Conservation (phyloP, 192 early-diverging fungal genomes). For the Coemansia sp. region DNA sequence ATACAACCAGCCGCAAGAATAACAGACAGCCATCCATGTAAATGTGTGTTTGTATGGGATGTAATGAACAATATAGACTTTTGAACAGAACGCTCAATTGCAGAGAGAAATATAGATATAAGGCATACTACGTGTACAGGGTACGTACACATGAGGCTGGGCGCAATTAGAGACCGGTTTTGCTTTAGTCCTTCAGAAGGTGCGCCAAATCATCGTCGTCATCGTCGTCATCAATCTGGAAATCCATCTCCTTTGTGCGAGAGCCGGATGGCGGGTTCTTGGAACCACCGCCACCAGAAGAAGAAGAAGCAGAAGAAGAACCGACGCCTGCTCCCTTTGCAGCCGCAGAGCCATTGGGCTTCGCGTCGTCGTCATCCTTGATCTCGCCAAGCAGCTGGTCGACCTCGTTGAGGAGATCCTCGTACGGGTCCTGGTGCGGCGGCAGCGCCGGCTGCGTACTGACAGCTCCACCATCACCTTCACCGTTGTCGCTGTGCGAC, state of each 20-base stretch:
- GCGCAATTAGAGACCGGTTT: too few relatives aligned
- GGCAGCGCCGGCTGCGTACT: slow-evolving; percentile 36
- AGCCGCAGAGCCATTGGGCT: neutral
- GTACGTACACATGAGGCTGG: neutral
- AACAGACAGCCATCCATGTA: too few relatives aligned
- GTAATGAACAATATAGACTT: too few relatives aligned
- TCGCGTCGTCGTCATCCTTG: slow-evolving; percentile 33
- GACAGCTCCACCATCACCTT: slow-evolving; percentile 4
- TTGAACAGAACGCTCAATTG: too few relatives aligned
- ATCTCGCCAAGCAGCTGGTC: slow-evolving; percentile 54
- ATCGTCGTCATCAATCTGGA: slow-evolving; percentile 33
- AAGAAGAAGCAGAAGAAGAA: too few relatives aligned
- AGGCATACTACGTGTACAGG: too few relatives aligned
- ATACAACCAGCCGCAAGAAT: too few relatives aligned
- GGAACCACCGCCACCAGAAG: neutral
- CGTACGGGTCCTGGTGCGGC: slow-evolving; percentile 43
- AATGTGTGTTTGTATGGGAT: too few relatives aligned
- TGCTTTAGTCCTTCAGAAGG: slow-evolving; percentile 24
- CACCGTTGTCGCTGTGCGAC: neutral
- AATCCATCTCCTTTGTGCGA: slow-evolving; percentile 30
- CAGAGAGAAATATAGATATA: too few relatives aligned
- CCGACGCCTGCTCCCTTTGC: neutral
- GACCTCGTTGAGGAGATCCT: slow-evolving; percentile 54
- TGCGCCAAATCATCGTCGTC: slow-evolving; percentile 35
- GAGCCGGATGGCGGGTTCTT: neutral